Conservation (phyloP, 2,329 filamentous ascomycete genomes). For the Cryphonectria radicalis region DNA sequence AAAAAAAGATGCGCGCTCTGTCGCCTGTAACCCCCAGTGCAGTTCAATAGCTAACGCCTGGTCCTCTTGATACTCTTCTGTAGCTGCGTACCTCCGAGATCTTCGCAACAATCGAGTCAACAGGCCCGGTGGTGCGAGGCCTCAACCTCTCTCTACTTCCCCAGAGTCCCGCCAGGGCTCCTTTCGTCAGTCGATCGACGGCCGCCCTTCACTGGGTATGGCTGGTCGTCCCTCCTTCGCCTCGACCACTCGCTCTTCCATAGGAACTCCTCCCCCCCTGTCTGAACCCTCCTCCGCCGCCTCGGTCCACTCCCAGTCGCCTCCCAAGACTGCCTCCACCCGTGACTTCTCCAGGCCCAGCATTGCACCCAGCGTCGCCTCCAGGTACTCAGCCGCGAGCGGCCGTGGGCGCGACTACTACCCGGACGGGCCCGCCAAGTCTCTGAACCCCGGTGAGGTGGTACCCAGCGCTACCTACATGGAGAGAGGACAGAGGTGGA, state of each 20-base stretch:
- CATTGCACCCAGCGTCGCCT: slow-evolving; percentile 51
- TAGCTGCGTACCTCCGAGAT: slow-evolving; percentile 72
- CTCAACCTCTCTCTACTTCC: slow-evolving; percentile 49
- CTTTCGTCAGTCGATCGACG: slow-evolving; percentile 40
- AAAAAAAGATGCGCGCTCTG: background rate
- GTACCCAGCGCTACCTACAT: slow-evolving; percentile 72
- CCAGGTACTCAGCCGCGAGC: slow-evolving; percentile 54
- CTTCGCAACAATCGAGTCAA: slow-evolving; percentile 70
- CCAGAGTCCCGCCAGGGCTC: slow-evolving; percentile 38
- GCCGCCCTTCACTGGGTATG: slow-evolving; percentile 35
- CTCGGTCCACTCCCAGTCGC: slow-evolving; percentile 25
- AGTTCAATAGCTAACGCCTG: slow-evolving; percentile 29
- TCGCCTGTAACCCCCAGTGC: background rate
- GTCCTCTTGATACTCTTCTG: slow-evolving; percentile 22
- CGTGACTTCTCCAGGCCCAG: slow-evolving; percentile 43
- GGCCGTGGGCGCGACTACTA: slow-evolving; percentile 57
- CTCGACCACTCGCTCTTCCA: slow-evolving; percentile 38
- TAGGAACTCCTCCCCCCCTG: slow-evolving; percentile 31
- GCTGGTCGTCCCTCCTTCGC: slow-evolving; percentile 41
- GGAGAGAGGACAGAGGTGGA: slow-evolving; percentile 75
- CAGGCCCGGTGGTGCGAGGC: slow-evolving; percentile 73
- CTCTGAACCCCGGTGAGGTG: slow-evolving; percentile 62
- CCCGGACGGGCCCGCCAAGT: slow-evolving; percentile 46
- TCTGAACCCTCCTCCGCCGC: slow-evolving; percentile 35
- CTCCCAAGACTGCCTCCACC: slow-evolving; percentile 28